Evolutionary conservation across 257 asterid genomes (phyloP).

Genomic region (Voacanga thouarsii): DNA sequence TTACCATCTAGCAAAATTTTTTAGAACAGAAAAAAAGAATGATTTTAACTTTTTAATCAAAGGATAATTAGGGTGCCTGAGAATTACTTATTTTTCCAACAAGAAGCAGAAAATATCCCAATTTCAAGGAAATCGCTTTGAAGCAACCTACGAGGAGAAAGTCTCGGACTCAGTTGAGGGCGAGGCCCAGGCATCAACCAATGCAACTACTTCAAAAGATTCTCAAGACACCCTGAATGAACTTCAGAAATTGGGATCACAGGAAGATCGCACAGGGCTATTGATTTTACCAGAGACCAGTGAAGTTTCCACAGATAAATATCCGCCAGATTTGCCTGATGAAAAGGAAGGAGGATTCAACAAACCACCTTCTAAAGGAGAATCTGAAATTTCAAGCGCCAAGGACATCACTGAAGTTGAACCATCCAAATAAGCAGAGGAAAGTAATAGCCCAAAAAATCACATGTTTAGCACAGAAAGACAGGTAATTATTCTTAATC

Average conservation of each 20-base stretch:
- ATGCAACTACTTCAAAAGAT: background rate
- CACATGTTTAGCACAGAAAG: background rate
- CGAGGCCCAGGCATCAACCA: background rate
- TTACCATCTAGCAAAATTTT: too few species aligned
- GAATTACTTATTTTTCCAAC: background rate
- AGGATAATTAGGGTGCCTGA: background rate
- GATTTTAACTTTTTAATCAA: background rate
- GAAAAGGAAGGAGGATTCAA: background rate
- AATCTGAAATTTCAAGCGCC: background rate
- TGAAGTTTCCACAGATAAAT: too few species aligned
- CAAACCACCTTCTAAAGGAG: background rate
- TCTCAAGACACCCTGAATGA: background rate
- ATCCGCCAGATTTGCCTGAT: background rate
- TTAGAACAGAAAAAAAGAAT: too few species aligned
- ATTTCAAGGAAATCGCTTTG: background rate
- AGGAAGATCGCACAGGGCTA: background rate
- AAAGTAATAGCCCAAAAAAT: background rate
- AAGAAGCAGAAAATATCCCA: background rate
- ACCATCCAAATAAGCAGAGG: background rate
- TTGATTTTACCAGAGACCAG: too few species aligned
- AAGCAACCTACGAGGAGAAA: background rate
- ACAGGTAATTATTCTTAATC: constrained; percentile 1
- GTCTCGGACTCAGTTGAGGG: background rate
- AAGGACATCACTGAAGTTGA: constrained; percentile 4
- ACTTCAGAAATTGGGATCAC: background rate